Evolutionary conservation across 2,329 filamentous ascomycete species (phyloP), one percentile per base, ranked within the genome.

Genomic region (Hypoxylon sp.): DNA sequence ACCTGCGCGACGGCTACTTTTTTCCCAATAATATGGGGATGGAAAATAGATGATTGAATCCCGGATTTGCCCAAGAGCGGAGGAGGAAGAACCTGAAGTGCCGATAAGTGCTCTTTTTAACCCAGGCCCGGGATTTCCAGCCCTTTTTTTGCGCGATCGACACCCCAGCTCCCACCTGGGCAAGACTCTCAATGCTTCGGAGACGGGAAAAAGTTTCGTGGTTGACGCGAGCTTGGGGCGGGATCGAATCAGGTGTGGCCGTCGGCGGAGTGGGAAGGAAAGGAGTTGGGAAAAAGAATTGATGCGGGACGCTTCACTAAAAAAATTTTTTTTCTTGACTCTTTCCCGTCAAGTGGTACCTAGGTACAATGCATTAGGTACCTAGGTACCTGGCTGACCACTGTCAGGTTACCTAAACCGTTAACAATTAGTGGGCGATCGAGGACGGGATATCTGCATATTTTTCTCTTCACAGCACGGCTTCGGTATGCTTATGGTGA

Each of bases 231-330:
- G n/a, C n/a, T n/a, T n/a, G n/a, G n/a, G 51, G 51, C 58, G 37
- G 55, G 61, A 64, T 62, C 58, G 59, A 60, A 64, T 64, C 61
- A 58, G 60, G 47, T 50, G 58, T 56, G 50, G 57, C 50, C n/a
- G n/a, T n/a, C n/a, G 57, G 60, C 50, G 59, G 53, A 63, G 48
- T n/a, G n/a, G n/a, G n/a, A n/a, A n/a, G n/a, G n/a, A 60, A 67
- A 62, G 64, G 65, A 64, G 60, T 67, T 66, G 67, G 67, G 69
- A 69, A 70, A 69, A 69, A 63, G 68, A 69, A 69, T 70, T 69
- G 69, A 65, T 63, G 66, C 51, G 27, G 38, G 35, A 40, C 11
- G 42, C 8, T 26, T 47, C 31, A 15, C 42, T n/a, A n/a, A n/a
- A n/a, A n/a, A n/a, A n/a, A n/a, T n/a, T n/a, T n/a, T n/a, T n/a